These are phyloP conservation scores for Syncephalastrum contaminatum DNA, from an alignment of 371 early-diverging fungal genomes.

Conservation along the genomic window DNA sequence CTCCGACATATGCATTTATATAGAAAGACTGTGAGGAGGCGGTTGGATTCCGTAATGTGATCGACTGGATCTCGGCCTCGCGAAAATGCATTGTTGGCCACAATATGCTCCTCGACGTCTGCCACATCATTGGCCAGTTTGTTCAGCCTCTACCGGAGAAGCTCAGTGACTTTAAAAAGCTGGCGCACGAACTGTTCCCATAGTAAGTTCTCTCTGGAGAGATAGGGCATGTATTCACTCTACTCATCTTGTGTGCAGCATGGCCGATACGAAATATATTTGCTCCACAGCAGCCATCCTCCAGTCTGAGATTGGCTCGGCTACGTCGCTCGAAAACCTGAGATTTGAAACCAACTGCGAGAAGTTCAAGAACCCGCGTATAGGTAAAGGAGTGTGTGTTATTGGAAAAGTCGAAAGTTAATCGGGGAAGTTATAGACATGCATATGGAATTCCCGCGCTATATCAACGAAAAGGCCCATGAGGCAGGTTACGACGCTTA, in stretches of 20 bases:
- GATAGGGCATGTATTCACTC: neutral
- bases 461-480: conserved; percentile 58
- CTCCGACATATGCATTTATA: neutral
- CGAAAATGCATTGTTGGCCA: conserved; percentile 82
- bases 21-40: conserved; percentile 59
- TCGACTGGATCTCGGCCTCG: conserved; percentile 69
- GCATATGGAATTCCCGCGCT: conserved; percentile 39
- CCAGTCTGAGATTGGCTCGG: conserved; percentile 30
- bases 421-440: conserved; percentile 32
- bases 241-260: conserved; percentile 26
- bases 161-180: conserved; percentile 60
- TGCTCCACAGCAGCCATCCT: conserved; percentile 56
- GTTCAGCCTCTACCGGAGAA: conserved; percentile 65
- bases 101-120: conserved; percentile 81
- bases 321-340: conserved; percentile 35
- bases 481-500: conserved; percentile 94
- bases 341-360: conserved; percentile 39
- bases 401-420: neutral
- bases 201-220: conserved; percentile 27
- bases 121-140: conserved; percentile 74
- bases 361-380: conserved; percentile 49
- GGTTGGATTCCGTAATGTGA: conserved; percentile 76
- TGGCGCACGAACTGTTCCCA: conserved; percentile 55
- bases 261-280: conserved; percentile 84
- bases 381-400: conserved; percentile 34